Evolutionary conservation across 306 rosid genomes (phyloP).

Genomic region (Begonia loranthoides): DNA sequence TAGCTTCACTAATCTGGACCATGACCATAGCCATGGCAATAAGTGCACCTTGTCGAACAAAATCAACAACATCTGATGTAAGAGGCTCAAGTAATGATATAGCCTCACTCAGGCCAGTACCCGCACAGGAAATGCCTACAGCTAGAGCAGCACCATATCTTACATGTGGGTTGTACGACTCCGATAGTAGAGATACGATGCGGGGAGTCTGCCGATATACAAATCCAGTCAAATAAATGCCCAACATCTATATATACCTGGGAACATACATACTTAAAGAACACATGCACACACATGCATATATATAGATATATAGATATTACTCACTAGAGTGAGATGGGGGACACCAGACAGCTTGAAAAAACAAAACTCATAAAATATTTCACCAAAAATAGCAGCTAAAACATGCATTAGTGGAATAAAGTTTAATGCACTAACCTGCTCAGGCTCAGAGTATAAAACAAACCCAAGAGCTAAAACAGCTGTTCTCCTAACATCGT

Average conservation of each 20-base stretch:
- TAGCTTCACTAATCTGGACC: conserved; percentile 94
- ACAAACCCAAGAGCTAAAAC: conserved; percentile 98
- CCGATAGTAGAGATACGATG: conserved; percentile 83
- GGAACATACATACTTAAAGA: no score
- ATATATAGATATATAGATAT: no score
- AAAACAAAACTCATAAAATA: no score
- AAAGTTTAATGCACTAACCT: conserved; percentile 36
- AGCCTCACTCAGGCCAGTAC: conserved; percentile 97
- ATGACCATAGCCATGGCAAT: conserved; percentile 99
- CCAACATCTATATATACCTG: no score
- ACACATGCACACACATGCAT: no score
- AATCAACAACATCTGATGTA: conserved; percentile 96
- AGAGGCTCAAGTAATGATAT: conserved; percentile 92
- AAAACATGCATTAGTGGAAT: background rate
- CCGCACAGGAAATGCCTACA: conserved; percentile 96
- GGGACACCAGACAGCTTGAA: no score
- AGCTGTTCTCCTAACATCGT: conserved; percentile 97
- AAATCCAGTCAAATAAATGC: no score
- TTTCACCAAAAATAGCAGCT: background rate
- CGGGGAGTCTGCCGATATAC: conserved; percentile 66
- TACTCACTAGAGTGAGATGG: no score
- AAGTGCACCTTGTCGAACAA: conserved; percentile 97
- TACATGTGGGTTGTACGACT: conserved; percentile 96
- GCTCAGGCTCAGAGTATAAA: conserved; percentile 95
- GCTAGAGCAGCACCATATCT: conserved; percentile 99